Base-by-base conservation (phyloP, 495 filamentous ascomycete genomes). In the Penicillium malachiteum region DNA sequence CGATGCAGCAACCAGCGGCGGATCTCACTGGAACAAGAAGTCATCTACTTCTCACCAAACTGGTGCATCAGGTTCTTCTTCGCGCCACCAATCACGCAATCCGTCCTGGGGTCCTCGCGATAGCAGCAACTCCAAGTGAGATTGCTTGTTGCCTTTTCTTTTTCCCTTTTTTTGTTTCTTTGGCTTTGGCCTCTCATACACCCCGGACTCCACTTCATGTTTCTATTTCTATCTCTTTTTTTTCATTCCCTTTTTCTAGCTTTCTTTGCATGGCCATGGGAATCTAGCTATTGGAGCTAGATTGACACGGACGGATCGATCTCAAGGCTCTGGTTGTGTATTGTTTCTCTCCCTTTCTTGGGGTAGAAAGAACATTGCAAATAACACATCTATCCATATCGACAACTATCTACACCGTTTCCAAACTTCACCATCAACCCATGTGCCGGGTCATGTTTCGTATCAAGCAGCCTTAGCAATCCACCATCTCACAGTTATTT, bases 71-170 rank as follows among this genome's bases (percentile, higher is more conserved):
- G 59, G 60, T 10, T 55, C 65, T 1, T 69, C 69, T 48, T 48
- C 69, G 13, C 69, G 68, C 42, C 61, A 70, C 45, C 66, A 65
- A 54, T 68, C 69, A 8, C 62, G 64, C 35, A 68, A 59, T 34
- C 58, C 65, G 51, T 65, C 70, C 12, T 75, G 70, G 71, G 71
- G 68, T 31, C 62, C 69, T 10, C 61, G 60, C 40, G 54, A 55
- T 1, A 55, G 50, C 33, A 69, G 56, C 41, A 59, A 60, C 18
- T 51, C 66, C 18, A 65, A 62, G 42, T 68, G 59, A 57, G 52
- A 42, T 44, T 13, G 18, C 52, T 48, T 8, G 41, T 49, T 34
- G 21, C 21, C 21, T 4, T 26, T 26, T 26, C 21, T 26, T 26
- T 26, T 4, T 4, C 21, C 2, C 21, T 11, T 34, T 18, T 54